Evolutionary conservation across 2,329 filamentous ascomycete species (phyloP).

Genomic region (Apiospora arundinis): DNA sequence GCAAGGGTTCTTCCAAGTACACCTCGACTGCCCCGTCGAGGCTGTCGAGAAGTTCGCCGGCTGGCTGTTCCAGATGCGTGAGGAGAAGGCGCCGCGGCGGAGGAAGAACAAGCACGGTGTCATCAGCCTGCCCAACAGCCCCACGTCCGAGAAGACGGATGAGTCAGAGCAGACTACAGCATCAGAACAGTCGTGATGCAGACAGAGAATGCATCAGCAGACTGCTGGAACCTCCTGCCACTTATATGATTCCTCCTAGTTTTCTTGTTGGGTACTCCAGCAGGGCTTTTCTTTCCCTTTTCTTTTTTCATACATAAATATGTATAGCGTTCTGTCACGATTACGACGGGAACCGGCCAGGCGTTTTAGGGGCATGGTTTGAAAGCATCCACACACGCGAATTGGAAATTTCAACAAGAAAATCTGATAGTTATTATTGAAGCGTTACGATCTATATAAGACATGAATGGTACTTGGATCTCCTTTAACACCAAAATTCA

Average conservation of each 20-base stretch:
- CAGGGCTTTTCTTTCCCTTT: not conserved
- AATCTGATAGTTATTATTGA: not conserved
- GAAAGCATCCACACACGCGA: not conserved
- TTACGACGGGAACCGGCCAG: not conserved
- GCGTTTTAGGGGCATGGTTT: not conserved
- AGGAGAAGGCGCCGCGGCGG: not conserved
- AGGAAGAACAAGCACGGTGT: not conserved
- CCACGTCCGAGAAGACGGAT: not conserved
- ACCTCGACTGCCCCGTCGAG: slow-evolving; percentile 39
- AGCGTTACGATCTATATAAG: not conserved
- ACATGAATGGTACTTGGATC: not conserved
- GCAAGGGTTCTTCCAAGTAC: slow-evolving; percentile 44
- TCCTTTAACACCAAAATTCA: no score
- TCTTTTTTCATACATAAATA: not conserved
- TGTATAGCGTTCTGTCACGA: not conserved
- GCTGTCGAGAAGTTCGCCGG: slow-evolving; percentile 35
- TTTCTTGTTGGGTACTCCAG: not conserved
- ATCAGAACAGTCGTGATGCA: not conserved
- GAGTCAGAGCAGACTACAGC: not conserved
- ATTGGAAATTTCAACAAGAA: not conserved
- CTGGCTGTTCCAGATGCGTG: slow-evolving; percentile 32
- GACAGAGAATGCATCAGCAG: not conserved
- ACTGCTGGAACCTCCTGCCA: not conserved
- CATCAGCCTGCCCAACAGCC: slow-evolving; percentile 6
- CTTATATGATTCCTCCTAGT: not conserved